phyloP scores from a whole-genome alignment of 176 grass and related monocot genomes.

The Avena atlantica region DNA sequence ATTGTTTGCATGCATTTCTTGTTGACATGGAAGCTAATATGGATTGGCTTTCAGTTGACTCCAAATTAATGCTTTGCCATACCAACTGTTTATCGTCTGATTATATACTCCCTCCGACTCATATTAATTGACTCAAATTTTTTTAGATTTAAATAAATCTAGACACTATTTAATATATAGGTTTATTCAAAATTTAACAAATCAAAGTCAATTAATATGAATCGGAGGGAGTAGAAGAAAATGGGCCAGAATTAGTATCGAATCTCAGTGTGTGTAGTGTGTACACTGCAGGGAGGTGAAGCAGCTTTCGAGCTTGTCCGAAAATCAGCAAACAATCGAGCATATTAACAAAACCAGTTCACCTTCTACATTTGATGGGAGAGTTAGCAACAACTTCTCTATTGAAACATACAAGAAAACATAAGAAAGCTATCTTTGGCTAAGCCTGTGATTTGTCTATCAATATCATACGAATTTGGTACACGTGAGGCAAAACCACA shows the following conservation, averaged over 20 bases:
- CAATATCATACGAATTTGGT: slow-evolving; percentile 21
- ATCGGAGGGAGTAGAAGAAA: neutral
- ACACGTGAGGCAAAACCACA: slow-evolving; percentile 18
- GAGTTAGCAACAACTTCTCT: slow-evolving; percentile 6
- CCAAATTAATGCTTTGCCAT: neutral
- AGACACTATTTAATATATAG: too few relatives aligned
- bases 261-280: too few relatives aligned
- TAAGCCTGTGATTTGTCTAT: slow-evolving; percentile 33
- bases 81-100: neutral
- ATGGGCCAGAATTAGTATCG: too few relatives aligned
- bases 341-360: neutral
- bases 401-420: neutral
- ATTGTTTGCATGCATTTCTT: neutral
- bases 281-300: neutral
- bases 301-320: neutral
- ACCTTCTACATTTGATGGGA: slow-evolving; percentile 1
- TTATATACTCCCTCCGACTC: neutral
- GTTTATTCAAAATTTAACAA: too few relatives aligned
- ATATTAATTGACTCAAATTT: too few relatives aligned
- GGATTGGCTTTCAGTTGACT: slow-evolving; percentile 17
- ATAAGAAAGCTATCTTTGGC: slow-evolving; percentile 13
- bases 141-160: too few relatives aligned
- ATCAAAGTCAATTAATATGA: too few relatives aligned
- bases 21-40: neutral
- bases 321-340: neutral